Evolutionary conservation across 2,329 filamentous ascomycete genomes (phyloP).

Genomic region (Orbilia ellipsospora): DNA sequence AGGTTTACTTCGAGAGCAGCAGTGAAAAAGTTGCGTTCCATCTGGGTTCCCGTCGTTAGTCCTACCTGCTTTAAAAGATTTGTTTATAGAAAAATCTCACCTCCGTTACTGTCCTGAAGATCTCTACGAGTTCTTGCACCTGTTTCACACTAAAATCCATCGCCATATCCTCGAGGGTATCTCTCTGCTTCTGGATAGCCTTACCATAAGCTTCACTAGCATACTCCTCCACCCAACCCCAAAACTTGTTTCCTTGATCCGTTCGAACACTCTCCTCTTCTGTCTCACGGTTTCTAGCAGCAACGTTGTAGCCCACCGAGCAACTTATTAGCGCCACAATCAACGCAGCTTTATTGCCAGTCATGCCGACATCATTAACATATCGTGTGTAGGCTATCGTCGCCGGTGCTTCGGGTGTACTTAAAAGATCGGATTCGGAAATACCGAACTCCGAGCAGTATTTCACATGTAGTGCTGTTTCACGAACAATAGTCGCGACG

Average conservation of each 20-base stretch:
- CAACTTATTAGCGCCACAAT: conserved; percentile 88
- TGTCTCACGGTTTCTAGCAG: conserved; percentile 76
- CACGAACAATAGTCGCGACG: conserved; percentile 79
- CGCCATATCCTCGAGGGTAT: conserved; percentile 79
- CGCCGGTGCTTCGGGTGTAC: conserved; percentile 74
- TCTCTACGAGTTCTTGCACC: conserved; percentile 82
- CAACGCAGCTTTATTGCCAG: conserved; percentile 86
- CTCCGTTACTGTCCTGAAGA: conserved; percentile 89
- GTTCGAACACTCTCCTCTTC: conserved; percentile 62
- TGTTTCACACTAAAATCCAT: conserved; percentile 77
- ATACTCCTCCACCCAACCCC: conserved; percentile 92
- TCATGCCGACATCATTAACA: conserved; percentile 87
- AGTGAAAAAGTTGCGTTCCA: conserved; percentile 46
- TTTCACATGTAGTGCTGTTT: conserved; percentile 81
- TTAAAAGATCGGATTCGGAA: conserved; percentile 76
- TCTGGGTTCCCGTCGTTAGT: conserved; percentile 22
- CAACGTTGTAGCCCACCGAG: conserved; percentile 85
- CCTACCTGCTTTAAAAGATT: not conserved
- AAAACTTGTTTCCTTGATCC: conserved; percentile 78
- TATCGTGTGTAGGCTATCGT: conserved; percentile 86
- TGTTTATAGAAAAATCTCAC: conserved; percentile 63
- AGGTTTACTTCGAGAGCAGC: conserved; percentile 21
- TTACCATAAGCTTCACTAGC: conserved; percentile 80
- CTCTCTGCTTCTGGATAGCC: conserved; percentile 76
- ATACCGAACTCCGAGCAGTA: conserved; percentile 88